Conservation (phyloP, 164 flowering plant species). For the Tinospora cordifolia region DNA sequence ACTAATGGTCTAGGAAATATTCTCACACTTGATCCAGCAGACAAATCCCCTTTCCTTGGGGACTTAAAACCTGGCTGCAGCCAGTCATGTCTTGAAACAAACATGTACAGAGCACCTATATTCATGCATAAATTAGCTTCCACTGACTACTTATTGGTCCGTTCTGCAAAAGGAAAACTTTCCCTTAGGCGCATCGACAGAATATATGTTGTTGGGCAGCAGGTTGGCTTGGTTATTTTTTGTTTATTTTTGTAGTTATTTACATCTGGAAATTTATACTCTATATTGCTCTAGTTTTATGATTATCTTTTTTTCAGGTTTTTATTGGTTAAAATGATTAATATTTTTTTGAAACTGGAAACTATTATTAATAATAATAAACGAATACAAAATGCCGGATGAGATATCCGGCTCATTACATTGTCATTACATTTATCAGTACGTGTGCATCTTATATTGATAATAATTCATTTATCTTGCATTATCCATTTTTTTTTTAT, state of each 20-base stretch:
- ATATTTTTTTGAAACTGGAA: too few species aligned
- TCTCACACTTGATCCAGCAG: constrained; percentile 67
- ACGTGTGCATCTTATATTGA: too few species aligned
- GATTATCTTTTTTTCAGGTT: not conserved
- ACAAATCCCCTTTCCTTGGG: constrained; percentile 95
- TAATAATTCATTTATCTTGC: too few species aligned
- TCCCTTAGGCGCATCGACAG: constrained; percentile 88
- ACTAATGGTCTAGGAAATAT: constrained; percentile 50
- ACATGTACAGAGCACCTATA: constrained; percentile 88
- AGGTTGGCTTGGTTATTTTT: constrained; percentile 51
- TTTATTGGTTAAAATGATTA: too few species aligned
- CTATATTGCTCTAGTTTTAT: not conserved
- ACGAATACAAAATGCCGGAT: not conserved
- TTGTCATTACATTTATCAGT: too few species aligned
- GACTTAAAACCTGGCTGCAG: constrained; percentile 74
- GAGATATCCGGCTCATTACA: too few species aligned
- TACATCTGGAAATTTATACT: not conserved
- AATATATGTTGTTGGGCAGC: constrained; percentile 85
- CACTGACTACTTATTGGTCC: constrained; percentile 85
- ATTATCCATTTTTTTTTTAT: too few species aligned
- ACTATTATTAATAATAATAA: not conserved
- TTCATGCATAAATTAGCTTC: constrained; percentile 74
- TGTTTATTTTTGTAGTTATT: not conserved
- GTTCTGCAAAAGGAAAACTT: constrained; percentile 92
- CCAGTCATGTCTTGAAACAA: constrained; percentile 84